Evolutionary conservation across 164 flowering plant genomes (phyloP), one percentile per base, ranked within the genome.

Genomic region (Stephania yunnanensis): DNA sequence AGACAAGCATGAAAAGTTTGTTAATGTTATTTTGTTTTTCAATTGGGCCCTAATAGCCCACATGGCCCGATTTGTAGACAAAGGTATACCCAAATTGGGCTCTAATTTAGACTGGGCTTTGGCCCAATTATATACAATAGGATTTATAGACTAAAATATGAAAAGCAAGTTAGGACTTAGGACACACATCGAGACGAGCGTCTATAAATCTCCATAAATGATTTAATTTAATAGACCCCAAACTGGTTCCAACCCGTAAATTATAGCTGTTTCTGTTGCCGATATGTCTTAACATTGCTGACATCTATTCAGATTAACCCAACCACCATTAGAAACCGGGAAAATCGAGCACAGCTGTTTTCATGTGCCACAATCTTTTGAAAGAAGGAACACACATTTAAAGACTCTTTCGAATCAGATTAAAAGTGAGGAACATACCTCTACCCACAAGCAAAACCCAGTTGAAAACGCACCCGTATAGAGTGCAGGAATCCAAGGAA

Each of bases 401-500:
- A 7, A 61, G 25, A 61, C 20, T 17, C 9, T 61, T 3, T 20
- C 9, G 9, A 61, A 17, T 6, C 66, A 19, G 20, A 19, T n/a
- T 36, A 31, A 69, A 48, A 10, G 11, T 36, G 36, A 66, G 68
- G 71, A 58, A 52, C 68, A n/a, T 85, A 93, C 98, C 95, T 93
- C 98, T 58, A 87, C 71, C 94, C 93, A 91, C 76, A 90, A 84
- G 89, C 97, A 93, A 66, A 91, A 74, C 4, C 91, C 92, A 36
- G 97, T 92, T 61, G 97, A 90, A 65, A 93, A 86, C 64, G 87
- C 64, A 44, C 95, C 97, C 25, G 97, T 93, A 76, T 93, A 93
- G 7, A 92, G 81, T 64, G 94, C 92, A 72, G 98, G 95, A 69
- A 94, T 78, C 98, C 97, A 92, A 64, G 98, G 98, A 81, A 92